Evolutionary conservation across 2,329 filamentous ascomycete genomes (phyloP), one percentile per base, ranked within the genome.

Genomic region (Raffaelea ambrosiae): DNA sequence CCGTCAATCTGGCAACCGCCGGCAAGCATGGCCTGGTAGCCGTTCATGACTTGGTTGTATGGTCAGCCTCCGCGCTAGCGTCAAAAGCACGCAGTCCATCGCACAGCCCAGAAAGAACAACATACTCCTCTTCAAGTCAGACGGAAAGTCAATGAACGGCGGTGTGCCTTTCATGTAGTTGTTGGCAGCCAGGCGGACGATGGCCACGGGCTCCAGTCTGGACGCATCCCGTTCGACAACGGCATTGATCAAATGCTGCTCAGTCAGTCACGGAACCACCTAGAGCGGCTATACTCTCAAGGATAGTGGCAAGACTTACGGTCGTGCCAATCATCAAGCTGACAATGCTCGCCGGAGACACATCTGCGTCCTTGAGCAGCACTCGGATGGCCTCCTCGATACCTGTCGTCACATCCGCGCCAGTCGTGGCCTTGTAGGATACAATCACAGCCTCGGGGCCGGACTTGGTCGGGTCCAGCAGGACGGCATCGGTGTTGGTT

Each of bases 21-120:
- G 57, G 76, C 69, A 38, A 79, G 61, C 52, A 69, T 66, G 44
- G 63, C 64, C 40, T 67, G 64, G 47, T 74, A 66, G 0, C 71
- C 72, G 20, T 71, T 61, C 46, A 76, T 65, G 18, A 38, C 22
- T 76, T 63, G 2, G 59, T 58, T 29, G n/a, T n/a, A n/a, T n/a
- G n/a, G n/a, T n/a, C n/a, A n/a, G n/a, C n/a, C n/a, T n/a, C n/a
- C n/a, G n/a, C n/a, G n/a, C n/a, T n/a, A n/a, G n/a, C n/a, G n/a
- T n/a, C n/a, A n/a, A n/a, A n/a, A n/a, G n/a, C n/a, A n/a, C n/a
- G n/a, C n/a, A n/a, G n/a, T n/a, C n/a, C n/a, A n/a, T n/a, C n/a
- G n/a, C n/a, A n/a, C n/a, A n/a, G n/a, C n/a, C n/a, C n/a, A n/a
- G n/a, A n/a, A n/a, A n/a, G n/a, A n/a, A n/a, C n/a, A 9, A 38